Conservation (phyloP, 1,284 basidiomycete genomes). For the Pyrrhoderma noxium region DNA sequence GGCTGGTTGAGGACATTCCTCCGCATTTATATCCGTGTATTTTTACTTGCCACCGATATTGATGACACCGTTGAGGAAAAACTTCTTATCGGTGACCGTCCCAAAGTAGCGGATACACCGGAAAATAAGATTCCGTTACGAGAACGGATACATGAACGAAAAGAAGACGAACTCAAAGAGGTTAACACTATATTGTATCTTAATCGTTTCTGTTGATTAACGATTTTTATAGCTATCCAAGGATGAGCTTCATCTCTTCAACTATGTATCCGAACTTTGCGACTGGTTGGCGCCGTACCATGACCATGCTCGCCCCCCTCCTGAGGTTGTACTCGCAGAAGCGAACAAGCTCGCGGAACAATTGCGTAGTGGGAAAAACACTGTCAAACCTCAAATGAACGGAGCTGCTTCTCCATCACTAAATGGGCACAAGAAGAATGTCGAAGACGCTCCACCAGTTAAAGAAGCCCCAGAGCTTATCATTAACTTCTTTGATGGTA, state of each 20-base stretch:
- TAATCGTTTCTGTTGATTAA: slow-evolving; percentile 9
- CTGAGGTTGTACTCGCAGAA: slow-evolving; percentile 61
- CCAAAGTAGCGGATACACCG: slow-evolving; percentile 50
- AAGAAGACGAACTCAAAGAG: slow-evolving; percentile 48
- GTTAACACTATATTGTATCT: slow-evolving; percentile 28
- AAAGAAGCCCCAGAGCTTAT: slow-evolving; percentile 52
- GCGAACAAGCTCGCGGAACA: slow-evolving; percentile 60
- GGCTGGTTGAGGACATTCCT: slow-evolving; percentile 68
- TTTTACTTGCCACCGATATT: slow-evolving; percentile 70
- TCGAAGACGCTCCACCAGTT: slow-evolving; percentile 56
- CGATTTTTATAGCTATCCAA: slow-evolving; percentile 44
- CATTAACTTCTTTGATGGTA: slow-evolving; percentile 55
- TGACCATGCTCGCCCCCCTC: slow-evolving; percentile 58
- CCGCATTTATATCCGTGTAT: slow-evolving; percentile 66
- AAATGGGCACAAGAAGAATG: slow-evolving; percentile 48
- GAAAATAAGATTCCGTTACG: slow-evolving; percentile 44
- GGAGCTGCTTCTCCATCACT: slow-evolving; percentile 26
- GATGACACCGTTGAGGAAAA: slow-evolving; percentile 73
- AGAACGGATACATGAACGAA: slow-evolving; percentile 46
- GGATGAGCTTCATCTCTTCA: slow-evolving; percentile 50
- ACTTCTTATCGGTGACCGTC: slow-evolving; percentile 68
- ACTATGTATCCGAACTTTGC: slow-evolving; percentile 52
- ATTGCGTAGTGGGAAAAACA: slow-evolving; percentile 46
- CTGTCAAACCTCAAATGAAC: slow-evolving; percentile 42
- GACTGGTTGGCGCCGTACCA: slow-evolving; percentile 73